phyloP scores from a whole-genome alignment of 2,329 filamentous ascomycete species.

The Aspergillus luchuensis region DNA sequence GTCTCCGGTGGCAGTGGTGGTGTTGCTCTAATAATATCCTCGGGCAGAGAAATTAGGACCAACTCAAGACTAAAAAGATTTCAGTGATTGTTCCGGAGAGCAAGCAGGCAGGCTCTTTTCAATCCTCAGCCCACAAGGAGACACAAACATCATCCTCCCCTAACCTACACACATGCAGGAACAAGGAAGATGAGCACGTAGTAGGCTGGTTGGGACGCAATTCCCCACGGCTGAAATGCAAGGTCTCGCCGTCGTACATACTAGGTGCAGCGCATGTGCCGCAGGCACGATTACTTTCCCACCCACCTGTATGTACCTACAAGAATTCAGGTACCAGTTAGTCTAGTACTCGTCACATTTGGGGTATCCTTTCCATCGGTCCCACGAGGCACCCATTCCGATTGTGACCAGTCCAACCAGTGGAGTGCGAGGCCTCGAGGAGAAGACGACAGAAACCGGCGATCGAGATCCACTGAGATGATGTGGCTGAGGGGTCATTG shows the following conservation, averaged over 20 bases:
- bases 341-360: conserved; percentile 15
- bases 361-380: conserved; percentile 6
- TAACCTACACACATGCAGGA: neutral
- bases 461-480: conserved; percentile 16
- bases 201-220: conserved; percentile 4
- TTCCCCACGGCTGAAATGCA: conserved; percentile 17
- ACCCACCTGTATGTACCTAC: conserved; percentile 10
- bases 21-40: conserved; percentile 6
- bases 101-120: neutral
- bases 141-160: neutral
- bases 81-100: neutral
- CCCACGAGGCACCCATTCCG: conserved; percentile 20
- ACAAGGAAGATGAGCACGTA: conserved; percentile 1
- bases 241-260: conserved; percentile 20
- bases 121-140: neutral
- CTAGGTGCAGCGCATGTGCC: conserved; percentile 14
- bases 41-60: neutral
- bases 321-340: too few relatives aligned
- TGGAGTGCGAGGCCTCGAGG: conserved; percentile 17
- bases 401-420: conserved; percentile 24
- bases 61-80: conserved; percentile 9
- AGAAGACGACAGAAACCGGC: conserved; percentile 13
- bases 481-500: conserved; percentile 13
- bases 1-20: too few relatives aligned
- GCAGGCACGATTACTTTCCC: conserved; percentile 11